phyloP scores from a whole-genome alignment of 78 protist genomes.

The Paulinella micropora region DNA sequence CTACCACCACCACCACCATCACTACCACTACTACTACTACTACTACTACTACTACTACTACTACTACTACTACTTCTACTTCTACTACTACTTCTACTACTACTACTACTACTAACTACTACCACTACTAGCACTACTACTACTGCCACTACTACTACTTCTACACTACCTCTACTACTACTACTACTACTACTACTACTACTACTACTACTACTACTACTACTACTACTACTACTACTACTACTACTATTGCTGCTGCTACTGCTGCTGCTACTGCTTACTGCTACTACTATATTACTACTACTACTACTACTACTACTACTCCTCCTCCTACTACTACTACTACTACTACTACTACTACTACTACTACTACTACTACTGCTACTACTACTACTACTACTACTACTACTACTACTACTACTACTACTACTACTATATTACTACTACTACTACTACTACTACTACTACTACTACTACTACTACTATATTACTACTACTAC shows the following conservation, averaged over 20 bases:
- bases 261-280: too few relatives aligned
- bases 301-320: too few relatives aligned
- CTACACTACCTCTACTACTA: neutral
- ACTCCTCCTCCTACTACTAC: too few relatives aligned
- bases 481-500: too few relatives aligned
- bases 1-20: neutral
- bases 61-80: neutral
- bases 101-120: too few relatives aligned
- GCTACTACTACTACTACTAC: neutral
- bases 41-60: neutral
- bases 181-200: neutral
- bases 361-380: neutral
- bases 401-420: neutral
- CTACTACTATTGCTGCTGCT: neutral
- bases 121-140: neutral
- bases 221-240: neutral
- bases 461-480: too few relatives aligned
- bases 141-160: neutral
- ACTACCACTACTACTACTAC: neutral
- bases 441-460: too few relatives aligned
- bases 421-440: neutral
- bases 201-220: neutral
- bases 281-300: too few relatives aligned
- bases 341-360: neutral
- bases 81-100: neutral